Percentiles rank a stretch among this genome's conserved stretches.
These are phyloP conservation scores for Saitozyma podzolica DNA, from an alignment of 768 basidiomycete genomes.

Conservation along the genomic window DNA sequence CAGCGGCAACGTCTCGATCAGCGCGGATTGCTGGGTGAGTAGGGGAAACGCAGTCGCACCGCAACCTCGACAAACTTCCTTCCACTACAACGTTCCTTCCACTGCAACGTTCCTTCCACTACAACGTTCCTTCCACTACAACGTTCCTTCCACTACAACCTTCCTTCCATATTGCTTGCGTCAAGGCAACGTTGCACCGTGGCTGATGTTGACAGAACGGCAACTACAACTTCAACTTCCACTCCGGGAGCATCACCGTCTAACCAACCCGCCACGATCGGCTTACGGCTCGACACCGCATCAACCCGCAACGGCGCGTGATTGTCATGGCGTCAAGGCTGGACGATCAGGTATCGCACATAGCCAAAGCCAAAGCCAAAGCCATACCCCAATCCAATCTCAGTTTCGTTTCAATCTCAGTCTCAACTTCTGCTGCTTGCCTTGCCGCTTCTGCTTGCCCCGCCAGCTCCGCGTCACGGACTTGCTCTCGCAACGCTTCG, in stretches of 20 bases:
- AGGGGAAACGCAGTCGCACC: not conserved
- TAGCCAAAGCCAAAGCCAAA: not conserved
- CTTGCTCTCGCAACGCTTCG: too few relatives aligned
- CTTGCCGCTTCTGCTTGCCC: too few relatives aligned
- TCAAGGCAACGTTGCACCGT: too few relatives aligned
- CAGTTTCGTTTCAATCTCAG: not conserved
- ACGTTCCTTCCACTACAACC: too few relatives aligned
- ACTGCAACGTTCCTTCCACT: too few relatives aligned
- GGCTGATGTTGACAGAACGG: slow-evolving; percentile 29
- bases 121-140: too few relatives aligned
- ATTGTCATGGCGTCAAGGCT: not conserved
- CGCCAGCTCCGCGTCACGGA: too few relatives aligned
- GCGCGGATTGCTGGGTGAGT: slow-evolving; percentile 42
- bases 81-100: too few relatives aligned
- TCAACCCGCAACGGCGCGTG: not conserved
- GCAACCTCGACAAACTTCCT: too few relatives aligned
- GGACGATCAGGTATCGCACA: not conserved
- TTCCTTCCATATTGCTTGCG: too few relatives aligned
- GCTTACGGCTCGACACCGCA: too few relatives aligned
- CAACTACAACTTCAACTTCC: slow-evolving; percentile 52
- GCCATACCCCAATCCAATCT: not conserved
- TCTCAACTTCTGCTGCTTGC: too few relatives aligned
- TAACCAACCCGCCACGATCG: not conserved
- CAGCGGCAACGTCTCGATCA: slow-evolving; percentile 21
- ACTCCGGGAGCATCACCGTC: slow-evolving; percentile 34